Evolutionary conservation across 192 early-diverging fungal genomes (phyloP).

Genomic region (Podila horticola): DNA sequence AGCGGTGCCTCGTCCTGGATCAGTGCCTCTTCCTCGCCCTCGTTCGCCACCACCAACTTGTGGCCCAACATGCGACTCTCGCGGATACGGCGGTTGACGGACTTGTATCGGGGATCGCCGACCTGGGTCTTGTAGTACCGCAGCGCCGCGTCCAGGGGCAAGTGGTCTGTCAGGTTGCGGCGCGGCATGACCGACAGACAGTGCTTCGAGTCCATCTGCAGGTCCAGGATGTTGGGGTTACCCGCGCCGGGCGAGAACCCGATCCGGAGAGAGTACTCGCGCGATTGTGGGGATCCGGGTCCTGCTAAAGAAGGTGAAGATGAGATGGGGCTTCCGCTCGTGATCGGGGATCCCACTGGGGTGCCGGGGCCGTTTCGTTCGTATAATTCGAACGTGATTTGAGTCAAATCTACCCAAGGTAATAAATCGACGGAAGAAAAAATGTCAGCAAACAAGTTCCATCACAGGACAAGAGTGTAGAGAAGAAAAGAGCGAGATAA

Average conservation of each 20-base stretch:
- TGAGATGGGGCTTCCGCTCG: neutral
- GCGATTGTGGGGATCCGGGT: slow-evolving; percentile 38
- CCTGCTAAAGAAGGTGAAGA: slow-evolving; percentile 5
- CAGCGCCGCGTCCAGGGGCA: slow-evolving; percentile 79
- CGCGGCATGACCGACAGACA: slow-evolving; percentile 86
- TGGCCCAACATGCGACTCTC: slow-evolving; percentile 50
- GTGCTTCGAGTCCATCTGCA: slow-evolving; percentile 86
- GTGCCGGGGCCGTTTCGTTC: slow-evolving; percentile 74
- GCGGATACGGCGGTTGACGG: slow-evolving; percentile 36
- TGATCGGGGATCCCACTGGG: slow-evolving; percentile 24
- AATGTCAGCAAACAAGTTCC: slow-evolving; percentile 11
- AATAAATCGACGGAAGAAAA: slow-evolving; percentile 3
- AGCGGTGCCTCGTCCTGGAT: slow-evolving; percentile 42
- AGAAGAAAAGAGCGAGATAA: neutral
- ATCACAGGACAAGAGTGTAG: neutral
- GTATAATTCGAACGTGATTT: slow-evolving; percentile 97
- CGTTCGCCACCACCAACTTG: slow-evolving; percentile 31
- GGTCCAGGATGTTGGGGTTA: slow-evolving; percentile 89
- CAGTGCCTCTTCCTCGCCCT: slow-evolving; percentile 20
- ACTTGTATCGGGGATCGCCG: slow-evolving; percentile 52
- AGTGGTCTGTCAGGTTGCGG: slow-evolving; percentile 89
- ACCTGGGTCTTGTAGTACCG: slow-evolving; percentile 65
- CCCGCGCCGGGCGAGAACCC: slow-evolving; percentile 93
- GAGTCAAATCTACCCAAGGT: slow-evolving; percentile 80
- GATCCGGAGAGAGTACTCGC: slow-evolving; percentile 91